Conservation (phyloP, 2,329 filamentous ascomycete species). For the Grosmannia huntii region DNA sequence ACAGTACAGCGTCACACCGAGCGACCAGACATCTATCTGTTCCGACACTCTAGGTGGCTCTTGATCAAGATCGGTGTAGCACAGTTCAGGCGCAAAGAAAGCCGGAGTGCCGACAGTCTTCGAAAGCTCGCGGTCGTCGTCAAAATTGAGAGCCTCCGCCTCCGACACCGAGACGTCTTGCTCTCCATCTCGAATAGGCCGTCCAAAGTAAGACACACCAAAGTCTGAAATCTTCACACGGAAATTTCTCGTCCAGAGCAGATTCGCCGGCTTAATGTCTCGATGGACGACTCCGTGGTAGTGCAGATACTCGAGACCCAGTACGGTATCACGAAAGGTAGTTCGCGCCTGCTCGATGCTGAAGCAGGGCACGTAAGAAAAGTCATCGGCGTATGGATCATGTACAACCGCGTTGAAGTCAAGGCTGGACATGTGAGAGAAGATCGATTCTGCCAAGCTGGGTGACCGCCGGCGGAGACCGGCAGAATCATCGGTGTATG, state of each 20-base stretch:
- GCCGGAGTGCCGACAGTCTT: slow-evolving; percentile 96
- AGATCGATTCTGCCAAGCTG: slow-evolving; percentile 68
- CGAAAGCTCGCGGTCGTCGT: slow-evolving; percentile 89
- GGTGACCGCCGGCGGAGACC: slow-evolving; percentile 53
- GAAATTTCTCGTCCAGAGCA: slow-evolving; percentile 74
- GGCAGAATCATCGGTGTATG: slow-evolving; percentile 47
- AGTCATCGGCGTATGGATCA: slow-evolving; percentile 68
- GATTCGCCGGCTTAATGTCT: slow-evolving; percentile 80
- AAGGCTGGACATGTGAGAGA: slow-evolving; percentile 55
- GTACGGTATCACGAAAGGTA: slow-evolving; percentile 82
- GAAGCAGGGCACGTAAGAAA: slow-evolving; percentile 86
- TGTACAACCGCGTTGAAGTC: slow-evolving; percentile 45
- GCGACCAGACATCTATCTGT: slow-evolving; percentile 93
- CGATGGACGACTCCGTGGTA: slow-evolving; percentile 76
- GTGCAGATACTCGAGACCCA: slow-evolving; percentile 87
- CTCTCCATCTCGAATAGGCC: slow-evolving; percentile 73
- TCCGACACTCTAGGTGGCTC: slow-evolving; percentile 71
- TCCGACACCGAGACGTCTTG: slow-evolving; percentile 63
- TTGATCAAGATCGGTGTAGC: slow-evolving; percentile 65
- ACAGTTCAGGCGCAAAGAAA: slow-evolving; percentile 94
- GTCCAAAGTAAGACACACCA: slow-evolving; percentile 92
- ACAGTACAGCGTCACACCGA: slow-evolving; percentile 92
- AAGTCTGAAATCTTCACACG: slow-evolving; percentile 98
- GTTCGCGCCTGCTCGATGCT: slow-evolving; percentile 71
- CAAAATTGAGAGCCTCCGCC: slow-evolving; percentile 73